Percentiles rank a stretch among this genome's conserved stretches.
Conservation (phyloP, 805 yeast genomes). For the Hagleromyces aurorensis region DNA sequence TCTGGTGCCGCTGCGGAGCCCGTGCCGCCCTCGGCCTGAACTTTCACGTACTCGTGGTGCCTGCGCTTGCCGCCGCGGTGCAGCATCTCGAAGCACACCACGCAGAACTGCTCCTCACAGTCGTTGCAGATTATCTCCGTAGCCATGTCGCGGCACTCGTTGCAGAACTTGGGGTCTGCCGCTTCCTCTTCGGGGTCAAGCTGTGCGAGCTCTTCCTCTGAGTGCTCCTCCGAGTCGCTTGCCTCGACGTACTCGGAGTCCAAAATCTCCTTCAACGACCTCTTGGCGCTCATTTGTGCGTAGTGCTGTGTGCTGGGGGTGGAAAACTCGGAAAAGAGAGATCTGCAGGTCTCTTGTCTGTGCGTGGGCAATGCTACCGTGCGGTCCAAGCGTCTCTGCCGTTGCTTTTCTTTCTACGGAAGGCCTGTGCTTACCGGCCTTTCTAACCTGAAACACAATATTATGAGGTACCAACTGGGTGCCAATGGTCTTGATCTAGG, state of each 20-base stretch:
- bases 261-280: constrained; percentile 33
- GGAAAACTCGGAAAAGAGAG: constrained; percentile 1
- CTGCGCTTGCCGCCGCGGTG: constrained; percentile 63
- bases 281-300: constrained; percentile 16
- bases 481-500: no score
- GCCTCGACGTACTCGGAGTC: constrained; percentile 32
- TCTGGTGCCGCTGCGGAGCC: constrained; percentile 14
- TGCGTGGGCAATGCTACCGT: no score
- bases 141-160: constrained; percentile 71
- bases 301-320: neutral
- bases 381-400: neutral
- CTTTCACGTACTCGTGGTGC: constrained; percentile 33
- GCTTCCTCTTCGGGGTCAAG: constrained; percentile 24
- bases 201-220: constrained; percentile 14
- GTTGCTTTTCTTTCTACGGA: constrained; percentile 1
- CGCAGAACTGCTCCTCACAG: constrained; percentile 63
- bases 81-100: constrained; percentile 58
- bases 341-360: no score
- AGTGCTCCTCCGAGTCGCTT: constrained; percentile 25
- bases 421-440: constrained; percentile 1
- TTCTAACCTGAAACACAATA: no score
- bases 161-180: constrained; percentile 40
- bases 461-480: no score
- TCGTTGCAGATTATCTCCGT: constrained; percentile 50
- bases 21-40: constrained; percentile 10